Conservation (phyloP, 2,329 filamentous ascomycete species). For the Zalaria sp. region DNA sequence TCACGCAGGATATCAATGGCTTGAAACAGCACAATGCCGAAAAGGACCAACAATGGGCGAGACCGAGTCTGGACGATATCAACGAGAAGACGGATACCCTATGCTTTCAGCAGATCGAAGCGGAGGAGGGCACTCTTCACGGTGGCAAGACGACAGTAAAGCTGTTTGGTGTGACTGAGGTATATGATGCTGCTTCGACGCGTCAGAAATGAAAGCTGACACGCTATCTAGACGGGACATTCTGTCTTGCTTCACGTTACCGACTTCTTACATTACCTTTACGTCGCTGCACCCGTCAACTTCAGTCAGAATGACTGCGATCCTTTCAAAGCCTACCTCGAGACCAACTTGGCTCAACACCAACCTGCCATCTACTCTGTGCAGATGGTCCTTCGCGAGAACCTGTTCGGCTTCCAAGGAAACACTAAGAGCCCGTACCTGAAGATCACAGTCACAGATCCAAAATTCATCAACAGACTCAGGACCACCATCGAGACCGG, state of each 20-base stretch:
- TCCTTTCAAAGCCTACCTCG: conserved; percentile 65
- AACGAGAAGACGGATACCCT: conserved; percentile 53
- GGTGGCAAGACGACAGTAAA: conserved; percentile 70
- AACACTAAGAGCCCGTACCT: conserved; percentile 85
- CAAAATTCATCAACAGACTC: conserved; percentile 66
- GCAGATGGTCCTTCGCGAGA: conserved; percentile 70
- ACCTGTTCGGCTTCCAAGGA: conserved; percentile 86
- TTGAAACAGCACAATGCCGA: conserved; percentile 80
- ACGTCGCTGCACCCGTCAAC: conserved; percentile 71
- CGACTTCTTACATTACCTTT: conserved; percentile 92
- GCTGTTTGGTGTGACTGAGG: conserved; percentile 84
- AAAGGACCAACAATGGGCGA: conserved; percentile 84
- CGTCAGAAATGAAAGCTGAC: conserved; percentile 6
- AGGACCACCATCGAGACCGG: conserved; percentile 62
- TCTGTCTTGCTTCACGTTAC: conserved; percentile 92
- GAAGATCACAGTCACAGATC: conserved; percentile 85
- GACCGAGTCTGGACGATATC: conserved; percentile 47
- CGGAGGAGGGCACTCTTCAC: conserved; percentile 71
- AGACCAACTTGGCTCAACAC: conserved; percentile 61
- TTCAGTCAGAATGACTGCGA: conserved; percentile 70
- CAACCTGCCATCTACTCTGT: conserved; percentile 67
- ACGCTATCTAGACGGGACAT: conserved; percentile 58
- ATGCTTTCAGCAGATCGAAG: conserved; percentile 92
- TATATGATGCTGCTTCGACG: conserved; percentile 17
- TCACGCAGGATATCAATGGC: conserved; percentile 82